Base-by-base conservation (phyloP, 306 rosid species). In the Dicorynia guianensis region DNA sequence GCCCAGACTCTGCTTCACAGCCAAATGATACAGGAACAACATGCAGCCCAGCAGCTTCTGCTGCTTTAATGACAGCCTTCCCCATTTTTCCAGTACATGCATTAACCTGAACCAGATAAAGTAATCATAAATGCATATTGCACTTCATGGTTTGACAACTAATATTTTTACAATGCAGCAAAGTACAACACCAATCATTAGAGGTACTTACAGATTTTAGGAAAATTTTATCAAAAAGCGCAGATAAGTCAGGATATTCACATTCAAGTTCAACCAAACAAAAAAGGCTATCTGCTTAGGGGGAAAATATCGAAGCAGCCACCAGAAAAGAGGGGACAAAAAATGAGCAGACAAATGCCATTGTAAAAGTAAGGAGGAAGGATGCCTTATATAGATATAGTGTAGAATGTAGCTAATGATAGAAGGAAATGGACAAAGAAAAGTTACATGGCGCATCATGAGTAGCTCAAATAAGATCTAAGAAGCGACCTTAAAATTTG, bases 71-170 rank as follows among this genome's bases (percentile, higher is more conserved):
- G 40, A 92, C 93, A 20, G 97, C 89, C 82, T 82, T 81, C 44
- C 97, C 99, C 97, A 92, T 95, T 77, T 90, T 95, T 14, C 98
- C 98, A 49, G 90, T 77, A 69, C 98, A 95, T 18, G 97, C 90
- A 83, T 90, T 92, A 52, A 95, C 93, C 97, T 92, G 74, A 77
- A 52, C 54, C 64, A 8, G 50, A 67, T 18, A 50, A 34, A 71
- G 52, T 43, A 62, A 47, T 46, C 57, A 50, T 43, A 61, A 43
- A 71, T 50, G 40, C 53, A 63, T 47, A 42, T 52, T 73, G 47
- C 14, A 57, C 42, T 63, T 10, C n/a, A 46, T 50, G 67, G 68
- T 61, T 17, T 38, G 30, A 33, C 75, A 70, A 14, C 66, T 9
- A 69, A 18, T 15, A 12, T 35, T 49, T 54, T 13, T 15, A 25